Evolutionary conservation across 768 basidiomycete species (phyloP).

Genomic region (Floccularia luteovirens): DNA sequence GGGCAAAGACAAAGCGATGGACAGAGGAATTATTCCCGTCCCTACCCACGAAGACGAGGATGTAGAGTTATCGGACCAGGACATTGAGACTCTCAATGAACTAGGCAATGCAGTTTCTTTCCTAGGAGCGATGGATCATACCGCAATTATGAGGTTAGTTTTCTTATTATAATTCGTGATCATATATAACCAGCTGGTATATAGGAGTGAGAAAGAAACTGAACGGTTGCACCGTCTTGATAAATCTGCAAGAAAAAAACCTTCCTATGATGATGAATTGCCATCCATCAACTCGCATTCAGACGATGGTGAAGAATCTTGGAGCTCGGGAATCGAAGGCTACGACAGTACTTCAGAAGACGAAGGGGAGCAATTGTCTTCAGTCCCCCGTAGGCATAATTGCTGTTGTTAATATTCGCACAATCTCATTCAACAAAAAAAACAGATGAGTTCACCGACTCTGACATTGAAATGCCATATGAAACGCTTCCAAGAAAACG

Average conservation of each 20-base stretch:
- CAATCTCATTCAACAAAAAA: too few species aligned
- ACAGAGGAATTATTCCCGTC: constrained; percentile 55
- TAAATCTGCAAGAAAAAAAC: constrained; percentile 43
- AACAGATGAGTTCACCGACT: too few species aligned
- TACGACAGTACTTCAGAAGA: constrained; percentile 11
- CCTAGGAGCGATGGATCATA: constrained; percentile 62
- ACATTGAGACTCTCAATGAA: constrained; percentile 56
- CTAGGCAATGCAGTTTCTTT: constrained; percentile 62
- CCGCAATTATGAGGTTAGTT: constrained; percentile 73
- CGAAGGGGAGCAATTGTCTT: constrained; percentile 11
- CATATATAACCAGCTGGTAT: constrained; percentile 3
- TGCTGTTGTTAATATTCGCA: constrained; percentile 12
- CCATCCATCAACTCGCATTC: constrained; percentile 65
- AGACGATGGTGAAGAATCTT: constrained; percentile 41
- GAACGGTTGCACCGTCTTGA: constrained; percentile 59
- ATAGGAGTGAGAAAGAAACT: constrained; percentile 82
- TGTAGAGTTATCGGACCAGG: constrained; percentile 58
- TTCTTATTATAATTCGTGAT: neutral
- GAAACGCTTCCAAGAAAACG: constrained; percentile 54
- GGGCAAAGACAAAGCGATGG: constrained; percentile 51
- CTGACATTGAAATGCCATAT: constrained; percentile 71
- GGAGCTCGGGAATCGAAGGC: constrained; percentile 36
- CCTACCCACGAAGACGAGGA: constrained; percentile 43
- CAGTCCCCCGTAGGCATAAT: constrained; percentile 19
- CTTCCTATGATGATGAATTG: constrained; percentile 53